Conservation (phyloP, 495 filamentous ascomycete genomes). For the Penicillium manginii region DNA sequence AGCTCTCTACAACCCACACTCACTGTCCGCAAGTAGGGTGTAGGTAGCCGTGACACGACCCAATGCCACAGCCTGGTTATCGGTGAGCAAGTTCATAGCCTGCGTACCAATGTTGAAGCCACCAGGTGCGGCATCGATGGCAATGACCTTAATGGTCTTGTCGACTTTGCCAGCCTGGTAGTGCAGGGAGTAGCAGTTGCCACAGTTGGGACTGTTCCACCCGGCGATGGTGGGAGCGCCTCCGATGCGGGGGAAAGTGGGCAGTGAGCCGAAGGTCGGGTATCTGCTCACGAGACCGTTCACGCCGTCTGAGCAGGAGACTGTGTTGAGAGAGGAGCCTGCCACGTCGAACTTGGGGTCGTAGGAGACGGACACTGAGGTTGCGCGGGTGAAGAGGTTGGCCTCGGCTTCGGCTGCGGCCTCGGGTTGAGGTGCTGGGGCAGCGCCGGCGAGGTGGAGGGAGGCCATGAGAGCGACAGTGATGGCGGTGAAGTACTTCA, state of each 20-base stretch:
- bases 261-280: constrained; percentile 62
- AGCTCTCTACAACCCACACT: constrained; percentile 38
- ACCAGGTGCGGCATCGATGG: constrained; percentile 61
- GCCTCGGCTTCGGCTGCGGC: background rate
- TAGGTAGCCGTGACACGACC: constrained; percentile 61
- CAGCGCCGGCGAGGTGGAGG: constrained; percentile 21
- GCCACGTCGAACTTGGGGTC: constrained; percentile 40
- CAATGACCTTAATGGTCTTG: constrained; percentile 65
- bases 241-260: constrained; percentile 63
- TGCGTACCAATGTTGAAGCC: constrained; percentile 68
- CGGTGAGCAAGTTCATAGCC: constrained; percentile 71
- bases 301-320: constrained; percentile 58
- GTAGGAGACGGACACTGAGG: constrained; percentile 39
- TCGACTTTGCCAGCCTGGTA: constrained; percentile 48
- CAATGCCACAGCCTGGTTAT: constrained; percentile 52
- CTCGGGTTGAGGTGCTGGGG: constrained; percentile 7
- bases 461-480: constrained; percentile 23
- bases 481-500: constrained; percentile 30
- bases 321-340: constrained; percentile 58
- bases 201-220: constrained; percentile 65
- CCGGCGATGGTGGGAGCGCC: constrained; percentile 60
- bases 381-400: background rate
- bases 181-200: constrained; percentile 68
- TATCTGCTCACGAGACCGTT: constrained; percentile 69
- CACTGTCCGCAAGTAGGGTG: constrained; percentile 39